Base-by-base conservation (phyloP, 495 filamentous ascomycete genomes). In the Penicillium desertorum region DNA sequence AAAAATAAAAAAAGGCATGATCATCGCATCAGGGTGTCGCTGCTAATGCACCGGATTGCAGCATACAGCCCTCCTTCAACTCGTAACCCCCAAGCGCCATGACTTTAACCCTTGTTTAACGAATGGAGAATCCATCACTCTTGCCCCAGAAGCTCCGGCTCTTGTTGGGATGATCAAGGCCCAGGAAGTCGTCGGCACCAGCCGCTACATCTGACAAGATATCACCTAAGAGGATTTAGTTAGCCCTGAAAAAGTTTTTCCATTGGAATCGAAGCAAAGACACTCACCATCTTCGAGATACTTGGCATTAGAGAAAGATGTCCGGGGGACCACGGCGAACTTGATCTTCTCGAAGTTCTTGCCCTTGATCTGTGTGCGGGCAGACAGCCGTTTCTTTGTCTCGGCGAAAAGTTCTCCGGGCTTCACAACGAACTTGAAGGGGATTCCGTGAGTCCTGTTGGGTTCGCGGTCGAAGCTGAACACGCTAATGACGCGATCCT, bases 281-380 rank as follows among this genome's bases (percentile, higher is more conserved):
- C 32, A 69, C 85, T 81, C 76, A 96, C 94, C 92, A 77, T 98
- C 94, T 59, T 83, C 83, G 54, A 99, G 77, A 76, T 96, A 96
- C 53, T 83, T 78, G 5, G 92, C 88, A 63, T 82, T 88, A 19
- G 88, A 83, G 71, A 87, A 95, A 25, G 80, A 71, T 25, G 79
- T 71, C 52, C 88, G 82, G 58, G 84, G 83, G 7, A 97, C 80
- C 44, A 96, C 74, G 5, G 91, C 90, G 77, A 99, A 97, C 73
- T 92, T 96, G 70, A 98, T 92, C 79, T 97, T 99, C 72, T 99
- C 94, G 60, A 98, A 94, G 54, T 90, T 90, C 78, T 98, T 98
- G 60, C 94, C 94, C 76, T 96, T 98, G 70, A 99, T 85, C 12
- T 92, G 92, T 3, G 89, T 96, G 47, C 94, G 83, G 67, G 89